Base-by-base conservation (phyloP, 768 basidiomycete species). In the Kwoniella shandongensis region DNA sequence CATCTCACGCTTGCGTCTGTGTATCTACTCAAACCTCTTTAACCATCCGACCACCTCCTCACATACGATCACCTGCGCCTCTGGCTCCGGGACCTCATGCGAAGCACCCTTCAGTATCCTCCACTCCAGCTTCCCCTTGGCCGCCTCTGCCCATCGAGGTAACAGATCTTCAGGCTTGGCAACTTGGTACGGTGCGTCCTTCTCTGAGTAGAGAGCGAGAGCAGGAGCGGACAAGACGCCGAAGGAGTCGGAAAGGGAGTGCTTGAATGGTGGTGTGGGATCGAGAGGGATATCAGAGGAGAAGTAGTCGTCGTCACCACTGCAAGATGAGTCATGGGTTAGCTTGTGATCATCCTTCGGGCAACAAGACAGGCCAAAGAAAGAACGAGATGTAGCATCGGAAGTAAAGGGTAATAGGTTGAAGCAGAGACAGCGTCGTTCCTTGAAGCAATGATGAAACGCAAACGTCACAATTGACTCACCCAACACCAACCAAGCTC, bases 231-330 rank as follows among this genome's bases (percentile, higher is more conserved):
- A 51, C 20, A 76, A 54, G 27, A 47, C 56, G 11, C 72, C 73
- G 51, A 76, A 76, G 3, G 73, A 70, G 25, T 58, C 44, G 11
- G 63, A 65, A 11, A 76, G 66, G n/a, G 75, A 70, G 35, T 73
- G 75, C 17, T 54, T 51, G 57, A 58, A 61, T 13, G 47, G 50
- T 32, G 29, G 35, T 35, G 47, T 30, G 7, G 57, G 54, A 23
- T 57, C 20, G 10, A 40, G 5, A 4, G 72, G 69, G n/a, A 76
- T 46, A 48, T 75, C 73, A 8, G 59, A 47, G n/a, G 72, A 73
- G 62, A 76, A 76, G 52, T 69, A 75, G 47, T 76, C 75, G 54
- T 76, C 75, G 42, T 75, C 68, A 17, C 75, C 75, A 10, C 75
- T 32, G 32, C 27, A 18, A 30, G n/a, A 36, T 38, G 12, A 2